Evolutionary conservation across 495 filamentous ascomycete genomes (phyloP).

Genomic region (Annulohypoxylon nitens): DNA sequence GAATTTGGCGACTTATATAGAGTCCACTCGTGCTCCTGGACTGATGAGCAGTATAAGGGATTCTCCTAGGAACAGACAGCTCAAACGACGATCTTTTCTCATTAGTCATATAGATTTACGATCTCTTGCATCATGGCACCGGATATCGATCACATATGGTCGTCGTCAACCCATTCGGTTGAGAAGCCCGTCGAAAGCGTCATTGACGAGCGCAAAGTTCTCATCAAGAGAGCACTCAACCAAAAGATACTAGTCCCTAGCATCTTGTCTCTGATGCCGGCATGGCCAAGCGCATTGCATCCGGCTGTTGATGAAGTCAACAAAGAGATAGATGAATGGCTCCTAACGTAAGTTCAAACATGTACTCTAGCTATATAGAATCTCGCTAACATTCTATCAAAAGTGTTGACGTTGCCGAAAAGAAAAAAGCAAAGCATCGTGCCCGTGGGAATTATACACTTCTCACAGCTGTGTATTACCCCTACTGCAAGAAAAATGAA

Average conservation of each 20-base stretch:
- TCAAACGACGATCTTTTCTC: not conserved
- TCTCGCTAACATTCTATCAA: not conserved
- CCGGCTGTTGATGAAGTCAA: slow-evolving; percentile 48
- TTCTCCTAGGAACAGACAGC: not conserved
- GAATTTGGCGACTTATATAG: slow-evolving; percentile 21
- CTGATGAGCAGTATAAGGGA: not conserved
- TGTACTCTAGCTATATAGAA: not conserved
- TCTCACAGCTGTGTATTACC: slow-evolving; percentile 46
- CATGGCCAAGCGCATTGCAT: slow-evolving; percentile 44
- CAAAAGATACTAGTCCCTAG: slow-evolving; percentile 48
- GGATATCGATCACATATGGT: slow-evolving; percentile 30
- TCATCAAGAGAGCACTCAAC: slow-evolving; percentile 44
- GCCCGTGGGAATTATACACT: slow-evolving; percentile 45
- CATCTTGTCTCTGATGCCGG: slow-evolving; percentile 48
- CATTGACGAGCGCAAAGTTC: slow-evolving; percentile 39
- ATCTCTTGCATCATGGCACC: slow-evolving; percentile 54
- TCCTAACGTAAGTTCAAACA: slow-evolving; percentile 33
- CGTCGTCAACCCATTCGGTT: not conserved
- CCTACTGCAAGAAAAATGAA: slow-evolving; percentile 49
- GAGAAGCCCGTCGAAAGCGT: not conserved
- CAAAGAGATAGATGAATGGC: slow-evolving; percentile 47
- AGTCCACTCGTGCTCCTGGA: not conserved
- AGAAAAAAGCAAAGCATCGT: slow-evolving; percentile 50
- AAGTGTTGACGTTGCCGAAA: slow-evolving; percentile 44
- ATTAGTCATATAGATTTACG: slow-evolving; percentile 24